Percentiles rank a stretch among this genome's conserved stretches.
These are phyloP conservation scores for Glycyrrhiza uralensis DNA, from an alignment of 306 rosid species.

Conservation along the genomic window DNA sequence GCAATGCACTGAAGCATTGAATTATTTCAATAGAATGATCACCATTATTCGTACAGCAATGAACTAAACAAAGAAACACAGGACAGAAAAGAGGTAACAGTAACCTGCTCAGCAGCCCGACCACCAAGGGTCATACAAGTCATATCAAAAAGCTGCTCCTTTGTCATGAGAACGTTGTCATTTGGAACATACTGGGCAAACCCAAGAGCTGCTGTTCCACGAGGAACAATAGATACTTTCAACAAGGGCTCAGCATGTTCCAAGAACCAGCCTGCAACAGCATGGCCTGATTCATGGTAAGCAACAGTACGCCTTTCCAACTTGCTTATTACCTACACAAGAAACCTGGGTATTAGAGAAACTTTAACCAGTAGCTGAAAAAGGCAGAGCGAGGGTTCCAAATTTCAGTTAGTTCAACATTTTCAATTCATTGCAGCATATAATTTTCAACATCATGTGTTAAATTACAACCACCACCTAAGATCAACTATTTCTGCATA, in stretches of 20 bases:
- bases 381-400: neutral
- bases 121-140: constrained; percentile 99
- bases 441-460: neutral
- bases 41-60: neutral
- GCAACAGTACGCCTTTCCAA: constrained; percentile 92
- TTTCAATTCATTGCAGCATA: neutral
- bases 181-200: constrained; percentile 94
- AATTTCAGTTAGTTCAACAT: neutral
- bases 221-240: constrained; percentile 94
- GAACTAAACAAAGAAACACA: neutral
- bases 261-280: constrained; percentile 94
- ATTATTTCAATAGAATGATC: neutral
- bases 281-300: constrained; percentile 97
- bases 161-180: constrained; percentile 91
- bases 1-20: neutral
- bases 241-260: constrained; percentile 82
- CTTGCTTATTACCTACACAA: constrained; percentile 83
- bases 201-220: constrained; percentile 96
- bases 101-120: constrained; percentile 95
- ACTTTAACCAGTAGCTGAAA: neutral
- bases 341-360: constrained; percentile 11
- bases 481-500: neutral
- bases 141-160: constrained; percentile 93
- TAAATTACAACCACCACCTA: neutral
- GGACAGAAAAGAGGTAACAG: neutral